A percentile compares a stretch with the other conserved stretches of the same genome.
Evolutionary conservation across 257 asterid species (phyloP).

Genomic region (Lycium ferocissimum): DNA sequence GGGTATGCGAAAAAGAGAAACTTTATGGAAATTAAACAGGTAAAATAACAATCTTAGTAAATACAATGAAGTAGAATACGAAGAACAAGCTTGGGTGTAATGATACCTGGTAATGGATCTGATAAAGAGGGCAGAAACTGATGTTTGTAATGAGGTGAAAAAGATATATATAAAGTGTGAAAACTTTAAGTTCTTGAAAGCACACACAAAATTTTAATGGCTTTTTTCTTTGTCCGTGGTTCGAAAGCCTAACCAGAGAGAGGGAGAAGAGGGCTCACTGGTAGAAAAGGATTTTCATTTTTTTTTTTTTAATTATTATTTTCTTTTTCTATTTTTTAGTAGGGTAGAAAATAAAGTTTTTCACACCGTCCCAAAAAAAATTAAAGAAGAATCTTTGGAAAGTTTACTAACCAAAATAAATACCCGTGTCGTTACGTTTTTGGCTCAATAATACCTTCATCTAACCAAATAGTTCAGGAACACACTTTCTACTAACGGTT

Average conservation of each 20-base stretch:
- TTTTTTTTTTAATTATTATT: not conserved
- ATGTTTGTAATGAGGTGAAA: not conserved
- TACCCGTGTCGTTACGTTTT: too few relatives aligned
- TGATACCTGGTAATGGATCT: conserved; percentile 29
- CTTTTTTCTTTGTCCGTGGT: not conserved
- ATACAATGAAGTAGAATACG: not conserved
- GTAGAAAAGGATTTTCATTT: not conserved
- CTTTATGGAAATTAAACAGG: conserved; percentile 6
- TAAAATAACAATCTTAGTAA: not conserved
- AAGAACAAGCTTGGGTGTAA: not conserved
- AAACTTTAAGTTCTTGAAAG: not conserved
- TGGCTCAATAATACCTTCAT: too few relatives aligned
- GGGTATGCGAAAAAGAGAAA: not conserved
- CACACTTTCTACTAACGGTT: too few relatives aligned
- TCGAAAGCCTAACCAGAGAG: not conserved
- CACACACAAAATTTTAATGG: not conserved
- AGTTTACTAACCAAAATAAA: too few relatives aligned
- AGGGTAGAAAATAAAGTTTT: not conserved
- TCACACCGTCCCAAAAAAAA: too few relatives aligned
- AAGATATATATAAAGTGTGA: not conserved
- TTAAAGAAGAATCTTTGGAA: too few relatives aligned
- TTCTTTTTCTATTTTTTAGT: not conserved
- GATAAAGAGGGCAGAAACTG: not conserved
- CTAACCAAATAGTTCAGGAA: too few relatives aligned
- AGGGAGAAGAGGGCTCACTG: not conserved